A percentile compares a stretch with the other conserved stretches of the same genome.
Evolutionary conservation across 805 yeast species (phyloP).

Genomic region (Yarrowia osloensis): DNA sequence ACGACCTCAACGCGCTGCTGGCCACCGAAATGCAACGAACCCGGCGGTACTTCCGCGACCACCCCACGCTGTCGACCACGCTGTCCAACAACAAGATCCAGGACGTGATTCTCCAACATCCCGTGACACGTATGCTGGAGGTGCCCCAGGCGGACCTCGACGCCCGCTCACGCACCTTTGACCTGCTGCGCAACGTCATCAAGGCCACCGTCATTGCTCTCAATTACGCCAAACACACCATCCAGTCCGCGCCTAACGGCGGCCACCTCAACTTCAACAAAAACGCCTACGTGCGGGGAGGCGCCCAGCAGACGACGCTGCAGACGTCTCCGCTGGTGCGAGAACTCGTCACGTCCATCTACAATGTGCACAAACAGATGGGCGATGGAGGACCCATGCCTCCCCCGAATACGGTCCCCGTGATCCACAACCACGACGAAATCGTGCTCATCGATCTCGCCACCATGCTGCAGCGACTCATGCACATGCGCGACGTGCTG

Average conservation of each 20-base stretch:
- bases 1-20: conserved; percentile 16
- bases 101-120: conserved; percentile 39
- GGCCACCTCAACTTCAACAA: conserved; percentile 18
- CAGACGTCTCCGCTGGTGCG: conserved; percentile 15
- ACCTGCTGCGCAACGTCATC: conserved; percentile 23
- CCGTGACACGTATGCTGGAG: conserved; percentile 37
- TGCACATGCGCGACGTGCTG: conserved; percentile 35
- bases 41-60: conserved; percentile 25
- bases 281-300: background rate
- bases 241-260: background rate
- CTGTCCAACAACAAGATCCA: conserved; percentile 40
- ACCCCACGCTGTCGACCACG: conserved; percentile 23
- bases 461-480: conserved; percentile 10
- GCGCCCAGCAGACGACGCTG: background rate
- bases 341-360: conserved; percentile 11
- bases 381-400: conserved; percentile 12
- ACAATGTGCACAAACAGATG: conserved; percentile 16
- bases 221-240: conserved; percentile 25
- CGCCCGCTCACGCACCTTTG: conserved; percentile 34
- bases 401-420: conserved; percentile 22
- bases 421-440: conserved; percentile 9
- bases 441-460: conserved; percentile 17
- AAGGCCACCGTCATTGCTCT: conserved; percentile 28
- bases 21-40: conserved; percentile 29
- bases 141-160: conserved; percentile 40